Base-by-base conservation (phyloP, 805 yeast genomes). In the Barnettozyma populi region DNA sequence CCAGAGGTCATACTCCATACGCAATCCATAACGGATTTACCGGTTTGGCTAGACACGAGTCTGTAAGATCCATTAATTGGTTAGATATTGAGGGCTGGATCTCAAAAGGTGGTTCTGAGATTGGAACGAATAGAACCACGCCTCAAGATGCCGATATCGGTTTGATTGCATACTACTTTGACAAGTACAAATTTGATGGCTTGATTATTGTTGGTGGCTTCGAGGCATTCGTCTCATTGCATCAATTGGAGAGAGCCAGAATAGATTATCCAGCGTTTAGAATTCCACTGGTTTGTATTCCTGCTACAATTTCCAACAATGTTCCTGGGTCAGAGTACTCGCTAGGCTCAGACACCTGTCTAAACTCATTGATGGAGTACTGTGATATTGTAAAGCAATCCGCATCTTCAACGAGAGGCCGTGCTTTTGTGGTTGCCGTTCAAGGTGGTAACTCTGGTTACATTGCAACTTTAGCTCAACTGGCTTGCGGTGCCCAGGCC, bases 381-480 rank as follows among this genome's bases (percentile, higher is more conserved):
- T 84, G 90, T 72, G 92, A 84, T 61, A 79, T 82, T n/a, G 79
- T 85, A 43, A 83, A 84, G 58, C 90, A 86, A 65, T 76, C 84
- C 31, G 94, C 95, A 10, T 76, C 87, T 14, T 84, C 90, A 16
- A 78, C 90, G 1, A 75, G 92, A 73, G 78, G 85, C 59, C 74
- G 94, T 65, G 85, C 82, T 14, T 86, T 86, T 60, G 87, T 86
- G 32, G 86, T 86, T 51, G 95, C 86, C 61, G 85, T 82, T 27
- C 95, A 86, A 70, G 95, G 95, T 59, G 95, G 95, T 46, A 80
- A 86, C 66, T 82, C 87, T 23, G 95, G 95, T 44, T 86, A 75
- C 62, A 78, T 86, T 56, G 90, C 94, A 19, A 75, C 87, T 2
- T 76, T 73, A 56, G 78, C 83, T 13, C 84, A 84, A 29, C 67